Evolutionary conservation across 2,329 filamentous ascomycete species (phyloP), one percentile per base, ranked within the genome.

Genomic region (Colletotrichum sansevieriae): DNA sequence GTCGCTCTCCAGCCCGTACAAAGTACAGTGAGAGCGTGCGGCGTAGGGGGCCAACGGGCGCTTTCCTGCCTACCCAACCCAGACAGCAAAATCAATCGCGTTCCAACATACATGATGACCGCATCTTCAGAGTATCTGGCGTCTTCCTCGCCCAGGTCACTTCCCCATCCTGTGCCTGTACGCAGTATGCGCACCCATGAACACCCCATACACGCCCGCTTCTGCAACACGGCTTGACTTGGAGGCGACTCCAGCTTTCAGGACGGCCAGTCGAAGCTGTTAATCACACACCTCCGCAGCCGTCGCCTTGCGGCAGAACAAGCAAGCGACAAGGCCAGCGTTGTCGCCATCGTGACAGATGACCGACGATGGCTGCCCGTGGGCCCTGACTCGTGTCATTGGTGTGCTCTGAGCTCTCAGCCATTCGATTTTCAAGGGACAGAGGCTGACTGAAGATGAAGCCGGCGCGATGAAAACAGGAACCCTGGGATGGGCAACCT

Each of bases 91-190:
- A 51, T 70, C 57, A 57, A 67, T 58, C 51, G 58, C 47, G 46
- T 49, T 69, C 57, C 55, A 63, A 56, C 67, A 37, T 57, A 65
- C 63, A 68, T 66, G 67, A 70, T 68, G 67, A 70, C 67, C 67
- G 67, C 67, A 68, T 70, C 51, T 68, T 39, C 63, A 47, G 52
- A 68, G 37, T 55, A 57, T 63, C 67, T 68, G 56, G 66, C 43
- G 63, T 62, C 35, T 51, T 49, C 35, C 35, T 33, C 55, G 51
- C 25, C 43, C n/a, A 29, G 43, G 25, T 41, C 35, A 39, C 51
- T 54, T 68, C 63, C 43, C 51, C 67, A 68, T 63, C 57, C 18
- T 57, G 15, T 47, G 29, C 57, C 29, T 57, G 35, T 52, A 25
- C 25, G 25, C 25, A 25, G 25, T 25, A 25, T 63, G 51, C 63